Evolutionary conservation across 1,284 basidiomycete genomes (phyloP).

Genomic region (Athelia sp.): DNA sequence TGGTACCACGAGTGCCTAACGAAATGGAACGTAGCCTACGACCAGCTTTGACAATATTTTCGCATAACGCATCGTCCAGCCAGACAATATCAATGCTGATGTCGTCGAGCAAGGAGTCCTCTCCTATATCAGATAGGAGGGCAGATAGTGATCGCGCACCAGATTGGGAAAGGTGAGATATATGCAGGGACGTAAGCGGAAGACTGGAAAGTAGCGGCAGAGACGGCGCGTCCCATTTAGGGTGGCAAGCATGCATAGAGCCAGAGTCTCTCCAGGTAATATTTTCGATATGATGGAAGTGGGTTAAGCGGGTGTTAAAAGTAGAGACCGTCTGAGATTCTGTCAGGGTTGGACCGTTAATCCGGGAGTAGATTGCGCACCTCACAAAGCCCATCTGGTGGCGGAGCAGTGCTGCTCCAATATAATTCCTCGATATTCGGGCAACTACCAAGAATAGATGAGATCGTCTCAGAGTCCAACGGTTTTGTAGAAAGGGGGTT

Average conservation of each 20-base stretch:
- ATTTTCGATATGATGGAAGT: constrained; percentile 15
- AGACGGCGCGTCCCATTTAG: constrained; percentile 31
- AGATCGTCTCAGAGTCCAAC: constrained; percentile 1
- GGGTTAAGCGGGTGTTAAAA: constrained; percentile 19
- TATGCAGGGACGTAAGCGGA: constrained; percentile 21
- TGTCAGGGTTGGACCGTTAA: neutral
- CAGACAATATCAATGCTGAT: constrained; percentile 30
- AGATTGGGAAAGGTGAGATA: constrained; percentile 29
- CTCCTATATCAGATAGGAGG: constrained; percentile 19
- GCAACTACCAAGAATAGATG: constrained; percentile 21
- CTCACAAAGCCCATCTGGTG: constrained; percentile 34
- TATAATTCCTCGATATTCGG: constrained; percentile 23
- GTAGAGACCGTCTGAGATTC: constrained; percentile 18
- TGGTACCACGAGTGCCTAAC: constrained; percentile 29
- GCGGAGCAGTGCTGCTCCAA: constrained; percentile 26
- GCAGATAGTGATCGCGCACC: constrained; percentile 24
- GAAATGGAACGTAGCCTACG: constrained; percentile 21
- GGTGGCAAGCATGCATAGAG: constrained; percentile 9
- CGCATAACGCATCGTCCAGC: constrained; percentile 31
- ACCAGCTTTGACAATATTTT: constrained; percentile 25
- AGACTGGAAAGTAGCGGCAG: constrained; percentile 24
- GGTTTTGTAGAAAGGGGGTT: constrained; percentile 4
- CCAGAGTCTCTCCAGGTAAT: constrained; percentile 8
- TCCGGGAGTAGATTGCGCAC: constrained; percentile 13
- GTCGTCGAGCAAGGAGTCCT: constrained; percentile 23